Evolutionary conservation across 768 basidiomycete species (phyloP).

Genomic region (Boletus eberwhitei): DNA sequence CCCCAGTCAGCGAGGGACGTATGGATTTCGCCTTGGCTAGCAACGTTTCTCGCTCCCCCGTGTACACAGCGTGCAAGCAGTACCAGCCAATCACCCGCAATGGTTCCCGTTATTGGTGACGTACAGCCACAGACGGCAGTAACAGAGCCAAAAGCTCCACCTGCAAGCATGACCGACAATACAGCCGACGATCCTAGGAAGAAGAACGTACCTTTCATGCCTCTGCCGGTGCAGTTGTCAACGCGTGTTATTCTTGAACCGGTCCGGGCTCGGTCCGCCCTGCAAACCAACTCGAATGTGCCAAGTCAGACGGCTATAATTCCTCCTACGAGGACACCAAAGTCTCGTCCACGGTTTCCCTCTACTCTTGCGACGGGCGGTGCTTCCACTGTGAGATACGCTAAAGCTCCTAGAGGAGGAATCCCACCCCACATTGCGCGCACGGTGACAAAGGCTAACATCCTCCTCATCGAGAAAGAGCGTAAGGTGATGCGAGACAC

Average conservation of each 20-base stretch:
- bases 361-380: background rate
- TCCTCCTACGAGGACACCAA: background rate
- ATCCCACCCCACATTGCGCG: slow-evolving; percentile 31
- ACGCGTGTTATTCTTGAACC: slow-evolving; percentile 2
- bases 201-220: background rate
- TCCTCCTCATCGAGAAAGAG: slow-evolving; percentile 25
- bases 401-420: slow-evolving; percentile 27
- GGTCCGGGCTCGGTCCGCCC: background rate
- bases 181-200: background rate
- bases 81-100: background rate
- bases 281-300: background rate
- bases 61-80: background rate
- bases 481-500: slow-evolving; percentile 18
- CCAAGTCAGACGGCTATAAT: background rate
- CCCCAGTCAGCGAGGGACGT: slow-evolving; percentile 1
- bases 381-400: background rate
- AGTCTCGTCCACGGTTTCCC: background rate
- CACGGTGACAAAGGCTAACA: slow-evolving; percentile 28
- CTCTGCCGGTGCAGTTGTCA: background rate
- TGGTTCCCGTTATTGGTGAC: background rate
- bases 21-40: slow-evolving; percentile 7
- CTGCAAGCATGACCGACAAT: background rate
- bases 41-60: background rate
- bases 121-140: background rate
- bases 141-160: background rate